These are phyloP conservation scores for Lachnellula willkommii DNA, from an alignment of 2,329 filamentous ascomycete genomes.

Conservation along the genomic window DNA sequence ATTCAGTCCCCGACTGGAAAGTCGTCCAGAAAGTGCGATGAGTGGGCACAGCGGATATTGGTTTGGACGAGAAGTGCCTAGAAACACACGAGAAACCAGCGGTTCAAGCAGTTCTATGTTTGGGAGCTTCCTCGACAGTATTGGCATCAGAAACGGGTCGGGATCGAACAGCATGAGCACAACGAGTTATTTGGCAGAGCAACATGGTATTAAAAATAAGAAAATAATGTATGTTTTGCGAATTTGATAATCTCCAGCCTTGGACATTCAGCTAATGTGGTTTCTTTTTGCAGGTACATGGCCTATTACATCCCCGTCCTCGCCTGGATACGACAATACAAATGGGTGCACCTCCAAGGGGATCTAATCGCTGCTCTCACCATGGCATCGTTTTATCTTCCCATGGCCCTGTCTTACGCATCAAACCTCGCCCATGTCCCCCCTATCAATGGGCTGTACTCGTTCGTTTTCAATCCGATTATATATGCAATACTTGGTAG, in stretches of 20 bases:
- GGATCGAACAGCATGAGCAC: slow-evolving; percentile 50
- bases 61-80: slow-evolving; percentile 19
- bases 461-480: slow-evolving; percentile 87
- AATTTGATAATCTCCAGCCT: neutral
- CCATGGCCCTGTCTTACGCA: slow-evolving; percentile 91
- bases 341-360: slow-evolving; percentile 72
- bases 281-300: slow-evolving; percentile 59
- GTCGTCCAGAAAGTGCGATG: slow-evolving; percentile 24
- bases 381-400: slow-evolving; percentile 98
- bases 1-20: slow-evolving; percentile 61
- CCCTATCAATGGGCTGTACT: slow-evolving; percentile 88
- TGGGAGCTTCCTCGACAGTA: slow-evolving; percentile 19
- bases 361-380: slow-evolving; percentile 86
- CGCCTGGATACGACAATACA: slow-evolving; percentile 87
- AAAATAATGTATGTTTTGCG: slow-evolving; percentile 59
- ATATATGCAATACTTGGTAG: slow-evolving; percentile 89
- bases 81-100: slow-evolving; percentile 7
- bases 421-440: slow-evolving; percentile 89
- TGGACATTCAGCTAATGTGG: slow-evolving; percentile 8
- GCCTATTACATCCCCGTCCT: slow-evolving; percentile 90
- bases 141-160: slow-evolving; percentile 21
- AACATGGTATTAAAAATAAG: slow-evolving; percentile 68
- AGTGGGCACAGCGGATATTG: slow-evolving; percentile 21
- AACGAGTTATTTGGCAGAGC: slow-evolving; percentile 65
- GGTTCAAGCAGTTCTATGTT: slow-evolving; percentile 19